phyloP scores from a whole-genome alignment of 108 stramenopile genomes.

The Pseudonitzschia multiseries region DNA sequence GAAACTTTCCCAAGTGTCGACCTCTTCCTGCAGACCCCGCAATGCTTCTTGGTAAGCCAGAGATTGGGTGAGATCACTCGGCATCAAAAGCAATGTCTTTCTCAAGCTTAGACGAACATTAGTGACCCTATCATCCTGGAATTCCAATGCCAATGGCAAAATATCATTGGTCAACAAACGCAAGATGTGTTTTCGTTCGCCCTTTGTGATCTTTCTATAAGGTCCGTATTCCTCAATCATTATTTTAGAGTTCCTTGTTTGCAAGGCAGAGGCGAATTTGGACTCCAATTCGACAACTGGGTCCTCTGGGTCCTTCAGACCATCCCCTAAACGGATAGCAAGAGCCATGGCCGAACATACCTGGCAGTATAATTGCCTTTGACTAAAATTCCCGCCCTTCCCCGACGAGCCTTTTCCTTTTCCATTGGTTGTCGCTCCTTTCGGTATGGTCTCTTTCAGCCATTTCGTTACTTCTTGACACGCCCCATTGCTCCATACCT shows the following conservation, averaged over 20 bases:
- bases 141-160: constrained; percentile 66
- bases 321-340: constrained; percentile 67
- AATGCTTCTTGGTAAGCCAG: constrained; percentile 55
- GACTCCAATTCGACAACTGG: constrained; percentile 31
- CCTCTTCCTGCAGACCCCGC: constrained; percentile 67
- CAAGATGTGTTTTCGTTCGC: constrained; percentile 60
- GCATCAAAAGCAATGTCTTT: constrained; percentile 71
- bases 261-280: constrained; percentile 23
- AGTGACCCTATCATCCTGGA: constrained; percentile 77
- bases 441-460: constrained; percentile 67
- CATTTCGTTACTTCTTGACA: constrained; percentile 61
- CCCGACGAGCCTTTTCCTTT: constrained; percentile 51
- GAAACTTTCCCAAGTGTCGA: constrained; percentile 80
- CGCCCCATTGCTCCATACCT: constrained; percentile 28
- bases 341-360: constrained; percentile 69
- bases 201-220: constrained; percentile 54
- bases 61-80: constrained; percentile 48
- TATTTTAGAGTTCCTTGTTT: constrained; percentile 12
- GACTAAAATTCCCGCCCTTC: constrained; percentile 60
- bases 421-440: constrained; percentile 21
- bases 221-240: constrained; percentile 49
- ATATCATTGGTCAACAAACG: constrained; percentile 58
- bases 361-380: constrained; percentile 75
- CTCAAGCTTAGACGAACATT: constrained; percentile 78
- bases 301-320: constrained; percentile 34